Evolutionary conservation across 2,329 filamentous ascomycete genomes (phyloP).

Genomic region (Fusarium sp.): DNA sequence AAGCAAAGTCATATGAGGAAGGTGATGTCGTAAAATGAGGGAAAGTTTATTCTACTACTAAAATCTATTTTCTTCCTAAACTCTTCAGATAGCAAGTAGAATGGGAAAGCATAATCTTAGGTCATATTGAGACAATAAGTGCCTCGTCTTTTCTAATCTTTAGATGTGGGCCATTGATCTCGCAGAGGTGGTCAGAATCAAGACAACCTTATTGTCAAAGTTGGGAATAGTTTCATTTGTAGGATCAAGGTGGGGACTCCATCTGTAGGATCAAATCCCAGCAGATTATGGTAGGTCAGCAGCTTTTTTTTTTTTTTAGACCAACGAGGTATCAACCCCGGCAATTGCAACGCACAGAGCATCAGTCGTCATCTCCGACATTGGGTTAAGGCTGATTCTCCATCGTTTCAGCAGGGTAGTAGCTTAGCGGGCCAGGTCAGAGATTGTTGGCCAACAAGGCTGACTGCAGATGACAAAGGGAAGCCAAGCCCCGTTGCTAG

Average conservation of each 20-base stretch:
- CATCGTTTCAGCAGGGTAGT: background rate
- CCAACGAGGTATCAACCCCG: background rate
- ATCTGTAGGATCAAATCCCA: background rate
- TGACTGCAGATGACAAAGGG: background rate
- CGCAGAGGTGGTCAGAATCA: background rate
- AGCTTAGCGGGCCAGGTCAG: background rate
- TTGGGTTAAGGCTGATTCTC: background rate
- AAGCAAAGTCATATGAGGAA: background rate
- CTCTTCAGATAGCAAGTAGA: background rate
- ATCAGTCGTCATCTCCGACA: background rate
- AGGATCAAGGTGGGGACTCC: background rate
- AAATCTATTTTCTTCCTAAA: background rate
- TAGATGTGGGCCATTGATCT: background rate
- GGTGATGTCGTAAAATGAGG: background rate
- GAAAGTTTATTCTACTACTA: background rate
- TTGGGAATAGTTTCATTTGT: constrained; percentile 1
- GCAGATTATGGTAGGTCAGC: background rate
- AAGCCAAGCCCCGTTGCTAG: background rate
- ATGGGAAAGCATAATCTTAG: too few relatives aligned
- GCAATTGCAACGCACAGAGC: background rate
- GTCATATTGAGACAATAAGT: background rate
- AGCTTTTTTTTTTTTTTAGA: background rate
- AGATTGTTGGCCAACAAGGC: background rate
- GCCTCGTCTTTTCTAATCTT: background rate
- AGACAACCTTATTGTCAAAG: background rate